Percentiles rank a stretch among this genome's conserved stretches.
These are phyloP conservation scores for Centrapalus pauciflorus DNA, from an alignment of 129 eudicot genomes.

Conservation along the genomic window DNA sequence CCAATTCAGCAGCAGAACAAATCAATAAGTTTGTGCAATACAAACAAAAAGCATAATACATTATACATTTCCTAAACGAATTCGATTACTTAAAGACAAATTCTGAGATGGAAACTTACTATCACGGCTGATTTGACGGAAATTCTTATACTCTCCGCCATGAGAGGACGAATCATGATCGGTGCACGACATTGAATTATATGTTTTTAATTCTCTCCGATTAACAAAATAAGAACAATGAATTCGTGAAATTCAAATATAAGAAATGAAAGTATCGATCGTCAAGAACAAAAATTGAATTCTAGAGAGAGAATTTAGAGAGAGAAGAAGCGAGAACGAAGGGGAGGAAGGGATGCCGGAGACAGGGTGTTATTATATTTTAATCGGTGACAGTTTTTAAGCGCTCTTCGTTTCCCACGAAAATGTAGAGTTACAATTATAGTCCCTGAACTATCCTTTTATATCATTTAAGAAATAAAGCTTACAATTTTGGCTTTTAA, in stretches of 20 bases:
- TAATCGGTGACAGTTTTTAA: slow-evolving; percentile 28
- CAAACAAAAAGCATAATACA: background rate
- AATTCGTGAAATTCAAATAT: background rate
- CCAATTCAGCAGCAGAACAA: slow-evolving; percentile 10
- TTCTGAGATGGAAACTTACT: slow-evolving; percentile 37
- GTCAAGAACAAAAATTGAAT: slow-evolving; percentile 13
- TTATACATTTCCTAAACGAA: background rate
- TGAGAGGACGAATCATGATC: slow-evolving; percentile 62
- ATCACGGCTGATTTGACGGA: slow-evolving; percentile 80
- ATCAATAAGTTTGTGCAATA: slow-evolving; percentile 14
- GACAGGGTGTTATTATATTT: slow-evolving; percentile 22
- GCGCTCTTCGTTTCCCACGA: slow-evolving; percentile 36
- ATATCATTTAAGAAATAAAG: background rate
- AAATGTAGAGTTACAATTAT: background rate
- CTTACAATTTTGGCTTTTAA: too few species aligned
- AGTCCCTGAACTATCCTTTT: slow-evolving; percentile 10
- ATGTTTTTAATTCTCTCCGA: background rate
- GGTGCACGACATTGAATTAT: slow-evolving; percentile 47
- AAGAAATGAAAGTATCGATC: slow-evolving; percentile 14
- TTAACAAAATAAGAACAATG: background rate
- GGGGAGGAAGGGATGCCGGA: slow-evolving; percentile 10
- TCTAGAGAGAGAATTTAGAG: slow-evolving; percentile 11
- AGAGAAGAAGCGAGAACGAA: slow-evolving; percentile 18
- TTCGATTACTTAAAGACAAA: background rate
- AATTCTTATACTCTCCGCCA: slow-evolving; percentile 73